Percentiles rank a stretch among this genome's conserved stretches.
These are phyloP conservation scores for Neurospora sp. DNA, from an alignment of 495 filamentous ascomycete species.

Conservation along the genomic window DNA sequence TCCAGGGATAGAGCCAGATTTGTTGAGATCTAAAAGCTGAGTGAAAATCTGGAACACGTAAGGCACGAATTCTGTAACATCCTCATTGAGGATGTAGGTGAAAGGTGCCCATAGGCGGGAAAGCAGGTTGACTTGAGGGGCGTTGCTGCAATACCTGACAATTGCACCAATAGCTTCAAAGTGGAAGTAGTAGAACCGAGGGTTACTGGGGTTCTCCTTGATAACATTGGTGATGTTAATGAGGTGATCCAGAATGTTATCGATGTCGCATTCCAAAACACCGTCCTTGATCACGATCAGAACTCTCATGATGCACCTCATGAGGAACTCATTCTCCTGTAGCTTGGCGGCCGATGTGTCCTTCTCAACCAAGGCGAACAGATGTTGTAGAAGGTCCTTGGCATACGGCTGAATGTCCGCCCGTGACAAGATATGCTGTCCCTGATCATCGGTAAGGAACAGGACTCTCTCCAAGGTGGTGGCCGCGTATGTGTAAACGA, in stretches of 20 bases:
- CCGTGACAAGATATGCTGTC: conserved; percentile 64
- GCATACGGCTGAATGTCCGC: conserved; percentile 65
- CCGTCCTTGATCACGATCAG: conserved; percentile 83
- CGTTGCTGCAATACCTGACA: conserved; percentile 62
- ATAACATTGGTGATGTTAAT: conserved; percentile 82
- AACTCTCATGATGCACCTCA: conserved; percentile 96
- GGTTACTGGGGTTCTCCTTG: conserved; percentile 89
- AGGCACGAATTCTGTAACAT: conserved; percentile 85
- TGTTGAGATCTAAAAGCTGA: conserved; percentile 74
- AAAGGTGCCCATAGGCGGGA: conserved; percentile 69
- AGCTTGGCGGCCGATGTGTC: conserved; percentile 78
- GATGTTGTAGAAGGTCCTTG: conserved; percentile 76
- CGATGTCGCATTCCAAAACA: conserved; percentile 52
- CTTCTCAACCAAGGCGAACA: conserved; percentile 83
- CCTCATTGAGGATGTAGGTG: conserved; percentile 60
- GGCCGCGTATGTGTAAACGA: conserved; percentile 93
- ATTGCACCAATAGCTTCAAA: conserved; percentile 96
- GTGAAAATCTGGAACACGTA: conserved; percentile 96
- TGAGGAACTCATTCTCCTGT: conserved; percentile 97
- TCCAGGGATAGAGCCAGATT: conserved; percentile 57
- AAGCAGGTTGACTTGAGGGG: conserved; percentile 64
- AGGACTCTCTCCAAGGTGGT: conserved; percentile 88
- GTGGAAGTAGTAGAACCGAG: conserved; percentile 95
- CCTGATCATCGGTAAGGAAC: conserved; percentile 61
- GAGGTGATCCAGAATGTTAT: conserved; percentile 65